phyloP scores from a whole-genome alignment of 306 rosid species.

The Arachis stenosperma region DNA sequence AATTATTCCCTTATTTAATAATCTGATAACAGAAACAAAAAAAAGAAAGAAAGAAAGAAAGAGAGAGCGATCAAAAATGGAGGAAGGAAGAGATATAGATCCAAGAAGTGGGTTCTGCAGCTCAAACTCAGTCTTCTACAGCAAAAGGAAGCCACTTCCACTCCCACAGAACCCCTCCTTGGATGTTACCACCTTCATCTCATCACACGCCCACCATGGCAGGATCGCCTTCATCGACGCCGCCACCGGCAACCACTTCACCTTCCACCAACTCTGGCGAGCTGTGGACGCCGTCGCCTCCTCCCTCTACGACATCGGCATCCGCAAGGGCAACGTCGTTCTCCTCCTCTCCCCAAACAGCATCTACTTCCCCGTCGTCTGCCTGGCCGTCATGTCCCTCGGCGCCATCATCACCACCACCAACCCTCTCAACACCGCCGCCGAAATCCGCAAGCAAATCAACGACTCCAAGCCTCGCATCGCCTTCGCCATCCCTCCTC shows the following conservation, averaged over 20 bases:
- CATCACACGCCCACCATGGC: conserved; percentile 77
- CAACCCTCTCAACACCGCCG: conserved; percentile 81
- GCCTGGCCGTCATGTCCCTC: conserved; percentile 86
- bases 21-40: too few relatives aligned
- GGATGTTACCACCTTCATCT: conserved; percentile 78
- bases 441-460: conserved; percentile 81
- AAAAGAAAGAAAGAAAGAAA: too few relatives aligned
- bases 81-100: conserved; percentile 25
- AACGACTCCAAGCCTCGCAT: conserved; percentile 70
- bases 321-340: conserved; percentile 75
- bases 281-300: conserved; percentile 62
- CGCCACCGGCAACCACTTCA: conserved; percentile 67
- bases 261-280: conserved; percentile 67
- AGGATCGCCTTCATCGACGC: conserved; percentile 78
- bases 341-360: conserved; percentile 87
- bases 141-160: conserved; percentile 61
- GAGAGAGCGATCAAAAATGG: neutral
- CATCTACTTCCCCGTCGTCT: conserved; percentile 73
- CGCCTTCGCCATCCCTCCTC: conserved; percentile 68
- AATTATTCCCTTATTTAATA: too few relatives aligned
- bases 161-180: conserved; percentile 61
- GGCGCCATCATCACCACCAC: conserved; percentile 92
- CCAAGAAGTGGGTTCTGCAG: conserved; percentile 69
- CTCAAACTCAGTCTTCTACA: conserved; percentile 66
- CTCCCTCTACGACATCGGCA: conserved; percentile 64